Evolutionary conservation across 345 rosid species (phyloP).

Genomic region (Dovyalis caffra): DNA sequence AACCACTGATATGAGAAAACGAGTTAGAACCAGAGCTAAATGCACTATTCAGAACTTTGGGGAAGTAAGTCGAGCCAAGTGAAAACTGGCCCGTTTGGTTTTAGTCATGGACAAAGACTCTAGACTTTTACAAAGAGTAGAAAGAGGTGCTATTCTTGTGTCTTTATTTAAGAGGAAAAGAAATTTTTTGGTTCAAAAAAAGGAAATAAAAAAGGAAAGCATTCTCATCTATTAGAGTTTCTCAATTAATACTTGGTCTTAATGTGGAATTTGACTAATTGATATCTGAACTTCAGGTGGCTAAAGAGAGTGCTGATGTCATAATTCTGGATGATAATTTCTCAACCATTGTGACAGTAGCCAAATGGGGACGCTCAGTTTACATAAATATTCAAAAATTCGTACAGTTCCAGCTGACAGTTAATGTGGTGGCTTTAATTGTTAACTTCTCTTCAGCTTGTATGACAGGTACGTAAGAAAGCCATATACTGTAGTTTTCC

Average conservation of each 20-base stretch:
- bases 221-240: neutral
- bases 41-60: neutral
- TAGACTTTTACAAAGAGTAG: neutral
- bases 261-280: conserved; percentile 7
- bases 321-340: conserved; percentile 90
- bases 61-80: neutral
- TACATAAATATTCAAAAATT: conserved; percentile 90
- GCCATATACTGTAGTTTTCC: neutral
- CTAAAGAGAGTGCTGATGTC: conserved; percentile 98
- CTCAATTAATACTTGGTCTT: neutral
- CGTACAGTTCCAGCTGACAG: conserved; percentile 94
- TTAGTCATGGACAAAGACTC: neutral
- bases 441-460: conserved; percentile 96
- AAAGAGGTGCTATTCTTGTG: neutral
- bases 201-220: too few species aligned
- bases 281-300: conserved; percentile 57
- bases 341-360: conserved; percentile 91
- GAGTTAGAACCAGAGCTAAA: neutral
- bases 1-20: neutral
- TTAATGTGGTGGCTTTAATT: conserved; percentile 75
- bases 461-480: conserved; percentile 57
- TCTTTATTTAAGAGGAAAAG: neutral
- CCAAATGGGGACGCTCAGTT: conserved; percentile 95
- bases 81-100: neutral
- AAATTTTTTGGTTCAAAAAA: too few species aligned